Base-by-base conservation (phyloP, 73 alveolate species). In the Paramecium biaurelia region DNA sequence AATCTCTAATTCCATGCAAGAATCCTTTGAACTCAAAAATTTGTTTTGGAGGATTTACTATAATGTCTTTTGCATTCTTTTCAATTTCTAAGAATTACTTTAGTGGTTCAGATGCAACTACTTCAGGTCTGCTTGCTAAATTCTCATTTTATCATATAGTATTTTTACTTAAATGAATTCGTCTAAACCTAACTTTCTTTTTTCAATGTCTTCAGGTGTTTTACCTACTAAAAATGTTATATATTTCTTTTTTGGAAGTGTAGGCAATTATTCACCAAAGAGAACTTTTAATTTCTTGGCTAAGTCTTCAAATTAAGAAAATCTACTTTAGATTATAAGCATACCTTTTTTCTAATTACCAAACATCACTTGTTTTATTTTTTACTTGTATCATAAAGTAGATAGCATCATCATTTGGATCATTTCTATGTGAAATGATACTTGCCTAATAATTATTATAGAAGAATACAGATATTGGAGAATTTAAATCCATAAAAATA, bases 21-120 rank as follows among this genome's bases (percentile, higher is more conserved):
- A 89, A 89, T 37, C 94, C 94, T 30, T 84, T 89, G 20, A 89
- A 89, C 63, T 70, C 94, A 18, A 45, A 58, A 18, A 89, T 45
- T 23, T 28, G 12, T 70, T 82, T 53, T 43, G 94, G 94, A 23
- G 94, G 94, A 42, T 41, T 68, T 30, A 89, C 53, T 1, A 89
- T 70, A 11, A 45, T 35, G 9, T 89, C 94, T 37, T 63, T 45
- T 23, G 94, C 94, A 89, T 89, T 88, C 43, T 70, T 76, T 18
- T 89, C 94, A 20, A 89, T 70, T 93, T 93, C 96, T 70, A 89
- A 89, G 24, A 89, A 89, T 35, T 89, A 45, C 26, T 70, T 89
- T 84, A 89, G 24, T 23, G 94, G 87, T 20, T 68, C 92, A 7
- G 92, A 70, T 45, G 85, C 85, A 20, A 70, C 57, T 37, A 89